Conservation (phyloP, 2,329 filamentous ascomycete species). For the Aulographum hederae region DNA sequence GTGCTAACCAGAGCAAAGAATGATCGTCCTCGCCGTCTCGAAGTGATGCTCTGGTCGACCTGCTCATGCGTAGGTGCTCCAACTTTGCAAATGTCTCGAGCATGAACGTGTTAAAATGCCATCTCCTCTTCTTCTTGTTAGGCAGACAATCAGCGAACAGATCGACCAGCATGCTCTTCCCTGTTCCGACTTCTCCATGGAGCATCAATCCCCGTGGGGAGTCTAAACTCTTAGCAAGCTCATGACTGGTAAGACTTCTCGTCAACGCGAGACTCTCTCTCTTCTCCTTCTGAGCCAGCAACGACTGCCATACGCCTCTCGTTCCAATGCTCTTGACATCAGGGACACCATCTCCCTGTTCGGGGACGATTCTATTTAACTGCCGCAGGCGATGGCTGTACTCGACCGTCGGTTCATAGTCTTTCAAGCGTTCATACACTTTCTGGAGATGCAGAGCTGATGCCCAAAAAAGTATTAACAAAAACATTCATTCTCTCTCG, state of each 20-base stretch:
- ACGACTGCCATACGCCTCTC: constrained; percentile 34
- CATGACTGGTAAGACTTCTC: constrained; percentile 48
- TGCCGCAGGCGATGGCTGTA: constrained; percentile 48
- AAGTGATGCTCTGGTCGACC: constrained; percentile 5
- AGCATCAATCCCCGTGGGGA: constrained; percentile 60
- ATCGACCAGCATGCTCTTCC: constrained; percentile 74
- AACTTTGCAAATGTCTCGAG: constrained; percentile 56
- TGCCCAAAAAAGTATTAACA: constrained; percentile 9
- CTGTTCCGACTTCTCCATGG: constrained; percentile 66
- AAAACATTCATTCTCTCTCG: constrained; percentile 10
- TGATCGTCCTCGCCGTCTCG: constrained; percentile 33
- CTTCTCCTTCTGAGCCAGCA: constrained; percentile 35
- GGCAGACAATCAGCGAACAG: constrained; percentile 63
- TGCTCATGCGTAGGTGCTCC: constrained; percentile 39
- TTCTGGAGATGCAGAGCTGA: constrained; percentile 57
- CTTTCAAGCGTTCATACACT: constrained; percentile 56
- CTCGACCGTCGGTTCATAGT: constrained; percentile 56
- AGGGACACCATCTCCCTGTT: constrained; percentile 13
- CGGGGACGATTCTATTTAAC: constrained; percentile 28
- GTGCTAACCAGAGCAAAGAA: constrained; percentile 55
- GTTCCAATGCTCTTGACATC: constrained; percentile 9
- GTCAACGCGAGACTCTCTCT: constrained; percentile 42
- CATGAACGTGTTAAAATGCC: constrained; percentile 83
- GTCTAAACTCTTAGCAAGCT: constrained; percentile 51
- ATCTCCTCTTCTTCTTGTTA: constrained; percentile 51